Percentiles rank a stretch among this genome's conserved stretches.
These are phyloP conservation scores for Prunus kanzakura DNA, from an alignment of 306 rosid genomes.

Conservation along the genomic window DNA sequence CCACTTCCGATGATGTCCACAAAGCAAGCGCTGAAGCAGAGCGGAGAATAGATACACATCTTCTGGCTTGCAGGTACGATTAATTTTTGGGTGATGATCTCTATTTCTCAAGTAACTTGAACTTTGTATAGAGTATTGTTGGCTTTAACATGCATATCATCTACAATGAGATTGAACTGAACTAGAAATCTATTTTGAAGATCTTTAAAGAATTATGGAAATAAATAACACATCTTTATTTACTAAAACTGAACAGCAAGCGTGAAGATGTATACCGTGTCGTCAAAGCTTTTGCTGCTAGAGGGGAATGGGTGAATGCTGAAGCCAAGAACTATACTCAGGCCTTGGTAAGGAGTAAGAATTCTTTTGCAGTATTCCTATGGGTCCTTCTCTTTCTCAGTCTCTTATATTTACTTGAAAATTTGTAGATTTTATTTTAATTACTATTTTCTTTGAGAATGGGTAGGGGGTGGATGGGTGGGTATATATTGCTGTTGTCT, in stretches of 20 bases:
- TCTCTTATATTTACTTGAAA: neutral
- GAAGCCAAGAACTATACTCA: conserved; percentile 68
- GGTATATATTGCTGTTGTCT: neutral
- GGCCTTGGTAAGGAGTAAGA: conserved; percentile 56
- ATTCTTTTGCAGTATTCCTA: neutral
- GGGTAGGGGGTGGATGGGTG: no score
- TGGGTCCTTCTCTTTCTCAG: neutral
- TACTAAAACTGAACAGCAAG: conserved; percentile 51
- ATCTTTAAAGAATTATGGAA: conserved; percentile 8
- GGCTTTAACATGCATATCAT: neutral
- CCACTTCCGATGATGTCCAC: conserved; percentile 63
- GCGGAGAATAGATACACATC: conserved; percentile 77
- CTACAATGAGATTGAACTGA: neutral
- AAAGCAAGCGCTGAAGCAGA: conserved; percentile 94
- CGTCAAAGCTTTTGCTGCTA: conserved; percentile 64
- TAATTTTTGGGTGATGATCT: conserved; percentile 6
- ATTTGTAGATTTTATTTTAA: neutral
- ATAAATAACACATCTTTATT: conserved; percentile 26
- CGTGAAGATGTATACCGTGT: conserved; percentile 88
- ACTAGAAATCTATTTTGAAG: neutral
- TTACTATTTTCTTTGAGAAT: no score
- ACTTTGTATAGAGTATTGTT: neutral
- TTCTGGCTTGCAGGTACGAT: conserved; percentile 68
- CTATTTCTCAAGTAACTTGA: neutral
- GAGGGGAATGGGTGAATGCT: conserved; percentile 66